Percentiles rank a stretch among this genome's conserved stretches.
phyloP scores from a whole-genome alignment of 2,329 filamentous ascomycete species.

The Xylariales sp. region DNA sequence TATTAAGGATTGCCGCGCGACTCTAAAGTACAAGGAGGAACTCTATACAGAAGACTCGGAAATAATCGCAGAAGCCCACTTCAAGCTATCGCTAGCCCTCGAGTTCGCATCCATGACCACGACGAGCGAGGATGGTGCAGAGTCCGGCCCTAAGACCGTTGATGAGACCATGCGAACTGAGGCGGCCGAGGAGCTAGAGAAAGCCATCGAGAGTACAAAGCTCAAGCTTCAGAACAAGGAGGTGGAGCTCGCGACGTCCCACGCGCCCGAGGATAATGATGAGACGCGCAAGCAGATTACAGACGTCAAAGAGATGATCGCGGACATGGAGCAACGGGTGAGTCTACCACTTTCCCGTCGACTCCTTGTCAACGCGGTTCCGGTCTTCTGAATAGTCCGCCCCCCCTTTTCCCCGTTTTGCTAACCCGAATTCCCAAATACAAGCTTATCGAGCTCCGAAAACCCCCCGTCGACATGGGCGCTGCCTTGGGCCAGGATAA shows the following conservation, averaged over 20 bases:
- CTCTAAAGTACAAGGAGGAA: slow-evolving; percentile 81
- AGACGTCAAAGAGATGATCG: slow-evolving; percentile 81
- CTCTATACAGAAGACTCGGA: slow-evolving; percentile 85
- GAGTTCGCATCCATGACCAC: slow-evolving; percentile 88
- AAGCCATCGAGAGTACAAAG: slow-evolving; percentile 78
- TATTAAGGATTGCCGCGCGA: slow-evolving; percentile 83
- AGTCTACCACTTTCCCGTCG: slow-evolving; percentile 51
- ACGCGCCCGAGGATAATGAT: slow-evolving; percentile 75
- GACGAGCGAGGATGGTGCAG: slow-evolving; percentile 63
- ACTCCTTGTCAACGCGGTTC: slow-evolving; percentile 39
- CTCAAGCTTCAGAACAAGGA: slow-evolving; percentile 78
- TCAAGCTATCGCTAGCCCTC: slow-evolving; percentile 92
- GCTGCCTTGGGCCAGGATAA: slow-evolving; percentile 64
- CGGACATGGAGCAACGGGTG: slow-evolving; percentile 81
- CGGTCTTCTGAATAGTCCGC: slow-evolving; percentile 20
- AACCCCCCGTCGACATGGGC: slow-evolving; percentile 69
- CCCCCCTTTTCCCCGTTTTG: slow-evolving; percentile 17
- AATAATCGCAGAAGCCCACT: slow-evolving; percentile 92
- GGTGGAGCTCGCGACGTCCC: slow-evolving; percentile 70
- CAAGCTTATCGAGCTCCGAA: slow-evolving; percentile 75
- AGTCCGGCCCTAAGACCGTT: slow-evolving; percentile 61
- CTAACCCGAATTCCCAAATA: slow-evolving; percentile 32
- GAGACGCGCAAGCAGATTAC: slow-evolving; percentile 70
- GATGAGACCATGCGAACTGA: slow-evolving; percentile 78
- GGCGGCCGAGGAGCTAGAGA: slow-evolving; percentile 76